These are phyloP conservation scores for Oryza brachyantha DNA, from an alignment of 176 grass and related monocot genomes.

Conservation along the genomic window DNA sequence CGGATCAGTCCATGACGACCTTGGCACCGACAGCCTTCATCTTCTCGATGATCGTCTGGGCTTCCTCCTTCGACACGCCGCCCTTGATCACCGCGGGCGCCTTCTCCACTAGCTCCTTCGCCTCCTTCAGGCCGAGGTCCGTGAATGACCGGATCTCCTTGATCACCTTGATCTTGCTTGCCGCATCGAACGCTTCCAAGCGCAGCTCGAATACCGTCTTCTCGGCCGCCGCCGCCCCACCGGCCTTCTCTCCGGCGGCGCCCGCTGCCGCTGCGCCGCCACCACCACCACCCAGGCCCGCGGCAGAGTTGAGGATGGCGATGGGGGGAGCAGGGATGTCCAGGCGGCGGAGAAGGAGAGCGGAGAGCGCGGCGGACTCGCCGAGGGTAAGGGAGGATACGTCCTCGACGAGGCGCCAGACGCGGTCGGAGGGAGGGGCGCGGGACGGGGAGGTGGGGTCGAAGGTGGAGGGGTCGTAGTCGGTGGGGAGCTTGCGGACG, in stretches of 20 bases:
- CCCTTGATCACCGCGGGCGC: conserved; percentile 72
- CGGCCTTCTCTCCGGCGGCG: conserved; percentile 33
- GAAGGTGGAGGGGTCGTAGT: conserved; percentile 69
- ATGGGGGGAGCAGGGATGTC: conserved; percentile 55
- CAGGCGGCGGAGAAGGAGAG: conserved; percentile 57
- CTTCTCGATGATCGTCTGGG: conserved; percentile 68
- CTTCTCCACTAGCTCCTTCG: conserved; percentile 96
- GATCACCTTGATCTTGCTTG: conserved; percentile 97
- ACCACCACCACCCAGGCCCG: conserved; percentile 45
- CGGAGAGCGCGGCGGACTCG: conserved; percentile 58
- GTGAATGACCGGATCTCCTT: conserved; percentile 93
- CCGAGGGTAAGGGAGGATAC: conserved; percentile 66
- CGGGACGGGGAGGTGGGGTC: conserved; percentile 53
- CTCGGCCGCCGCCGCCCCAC: conserved; percentile 56
- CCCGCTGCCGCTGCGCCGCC: conserved; percentile 8
- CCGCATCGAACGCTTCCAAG: conserved; percentile 74
- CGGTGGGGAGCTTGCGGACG: conserved; percentile 67
- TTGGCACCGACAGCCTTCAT: conserved; percentile 91
- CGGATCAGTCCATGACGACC: conserved; percentile 73
- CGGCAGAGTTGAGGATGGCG: conserved; percentile 81
- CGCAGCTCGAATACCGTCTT: conserved; percentile 95
- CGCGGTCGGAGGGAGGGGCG: conserved; percentile 67
- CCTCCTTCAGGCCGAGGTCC: conserved; percentile 90
- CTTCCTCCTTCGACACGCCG: conserved; percentile 84
- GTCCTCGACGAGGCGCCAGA: conserved; percentile 95